Conservation (phyloP, 495 filamentous ascomycete genomes). For the Podospora pseudopauciseta region DNA sequence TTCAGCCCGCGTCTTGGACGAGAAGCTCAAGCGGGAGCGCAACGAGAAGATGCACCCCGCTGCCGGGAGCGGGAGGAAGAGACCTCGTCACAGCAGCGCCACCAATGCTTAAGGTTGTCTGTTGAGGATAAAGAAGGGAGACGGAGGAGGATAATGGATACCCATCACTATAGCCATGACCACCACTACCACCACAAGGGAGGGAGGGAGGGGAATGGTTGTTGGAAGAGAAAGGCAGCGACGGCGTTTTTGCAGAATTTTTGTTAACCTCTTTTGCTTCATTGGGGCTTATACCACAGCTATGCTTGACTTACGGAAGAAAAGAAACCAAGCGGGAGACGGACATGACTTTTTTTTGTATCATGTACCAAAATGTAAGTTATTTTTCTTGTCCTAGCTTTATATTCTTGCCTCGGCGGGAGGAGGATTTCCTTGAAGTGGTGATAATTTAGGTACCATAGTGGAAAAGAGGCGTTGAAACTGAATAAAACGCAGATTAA, state of each 20-base stretch:
- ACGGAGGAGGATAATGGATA: not conserved
- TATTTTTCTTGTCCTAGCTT: not conserved
- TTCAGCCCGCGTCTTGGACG: constrained; percentile 54
- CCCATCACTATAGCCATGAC: not conserved
- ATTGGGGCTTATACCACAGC: not conserved
- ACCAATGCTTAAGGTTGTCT: constrained; percentile 8
- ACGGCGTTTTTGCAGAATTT: not conserved
- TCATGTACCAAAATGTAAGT: not conserved
- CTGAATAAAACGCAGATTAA: no score
- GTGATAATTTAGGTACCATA: no score
- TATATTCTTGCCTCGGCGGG: not conserved
- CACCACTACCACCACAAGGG: not conserved
- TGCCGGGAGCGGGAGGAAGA: constrained; percentile 47
- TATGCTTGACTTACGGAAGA: not conserved
- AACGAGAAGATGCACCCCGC: constrained; percentile 51
- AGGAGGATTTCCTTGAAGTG: no score
- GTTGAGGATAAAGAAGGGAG: not conserved
- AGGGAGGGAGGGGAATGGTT: not conserved
- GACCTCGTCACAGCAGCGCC: constrained; percentile 45
- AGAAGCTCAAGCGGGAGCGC: constrained; percentile 55
- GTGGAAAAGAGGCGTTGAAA: no score
- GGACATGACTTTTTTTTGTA: not conserved
- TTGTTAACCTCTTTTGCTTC: not conserved
- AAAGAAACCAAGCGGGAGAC: no score
- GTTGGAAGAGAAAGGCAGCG: not conserved